Conservation (phyloP, 2,329 filamentous ascomycete genomes). For the Neonectria faginata region DNA sequence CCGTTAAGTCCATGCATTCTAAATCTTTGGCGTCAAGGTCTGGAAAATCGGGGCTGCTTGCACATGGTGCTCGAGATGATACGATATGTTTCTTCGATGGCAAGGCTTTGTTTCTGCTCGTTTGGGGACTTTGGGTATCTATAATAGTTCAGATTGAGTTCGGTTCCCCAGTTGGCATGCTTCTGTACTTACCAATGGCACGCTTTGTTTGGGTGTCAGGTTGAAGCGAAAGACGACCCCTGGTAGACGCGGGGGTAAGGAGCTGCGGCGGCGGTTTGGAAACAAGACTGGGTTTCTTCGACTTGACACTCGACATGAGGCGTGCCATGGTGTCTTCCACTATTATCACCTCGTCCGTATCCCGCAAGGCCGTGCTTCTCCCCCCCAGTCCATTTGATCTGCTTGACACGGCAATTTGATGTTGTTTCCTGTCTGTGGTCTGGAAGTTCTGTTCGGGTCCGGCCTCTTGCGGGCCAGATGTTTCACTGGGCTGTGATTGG, state of each 20-base stretch:
- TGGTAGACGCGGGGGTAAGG: slow-evolving; percentile 53
- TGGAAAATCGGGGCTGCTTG: slow-evolving; percentile 49
- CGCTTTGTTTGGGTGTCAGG: slow-evolving; percentile 30
- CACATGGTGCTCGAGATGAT: slow-evolving; percentile 25
- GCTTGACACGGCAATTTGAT: slow-evolving; percentile 21
- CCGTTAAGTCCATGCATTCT: slow-evolving; percentile 57
- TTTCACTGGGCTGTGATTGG: slow-evolving; percentile 41
- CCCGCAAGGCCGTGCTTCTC: slow-evolving; percentile 38
- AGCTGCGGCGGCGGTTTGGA: slow-evolving; percentile 55
- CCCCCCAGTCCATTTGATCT: slow-evolving; percentile 40
- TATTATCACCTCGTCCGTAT: slow-evolving; percentile 44
- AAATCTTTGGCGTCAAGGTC: slow-evolving; percentile 52
- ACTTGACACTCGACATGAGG: slow-evolving; percentile 56
- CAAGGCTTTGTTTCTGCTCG: slow-evolving; percentile 41
- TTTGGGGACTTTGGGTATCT: slow-evolving; percentile 31
- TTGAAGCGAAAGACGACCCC: slow-evolving; percentile 36
- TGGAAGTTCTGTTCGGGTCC: slow-evolving; percentile 13
- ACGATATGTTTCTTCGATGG: slow-evolving; percentile 43
- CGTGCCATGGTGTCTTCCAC: slow-evolving; percentile 58
- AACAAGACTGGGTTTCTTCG: slow-evolving; percentile 59
- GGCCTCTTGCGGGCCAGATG: slow-evolving; percentile 22
- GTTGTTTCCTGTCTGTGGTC: slow-evolving; percentile 13
- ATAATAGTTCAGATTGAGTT: slow-evolving; percentile 9
- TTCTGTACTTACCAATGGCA: slow-evolving; percentile 26
- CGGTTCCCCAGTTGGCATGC: too few species aligned